Conservation (phyloP, 2,329 filamentous ascomycete species). For the Colletotrichum trifolii region DNA sequence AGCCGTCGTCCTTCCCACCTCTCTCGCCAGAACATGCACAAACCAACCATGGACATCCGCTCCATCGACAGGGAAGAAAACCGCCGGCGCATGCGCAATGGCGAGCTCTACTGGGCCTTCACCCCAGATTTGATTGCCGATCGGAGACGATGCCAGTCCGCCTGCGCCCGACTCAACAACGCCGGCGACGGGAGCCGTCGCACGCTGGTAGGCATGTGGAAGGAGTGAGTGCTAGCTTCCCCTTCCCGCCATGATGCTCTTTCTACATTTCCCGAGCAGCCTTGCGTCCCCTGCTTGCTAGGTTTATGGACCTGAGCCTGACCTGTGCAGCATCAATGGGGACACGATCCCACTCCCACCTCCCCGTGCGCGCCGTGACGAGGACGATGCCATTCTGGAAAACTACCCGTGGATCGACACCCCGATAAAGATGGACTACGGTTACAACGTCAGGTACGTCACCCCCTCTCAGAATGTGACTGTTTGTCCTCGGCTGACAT, state of each 20-base stretch:
- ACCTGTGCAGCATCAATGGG: slow-evolving; percentile 64
- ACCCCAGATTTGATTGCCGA: slow-evolving; percentile 73
- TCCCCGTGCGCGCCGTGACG: slow-evolving; percentile 63
- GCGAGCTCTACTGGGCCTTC: slow-evolving; percentile 81
- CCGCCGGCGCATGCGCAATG: slow-evolving; percentile 67
- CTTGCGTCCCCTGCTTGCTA: slow-evolving; percentile 8
- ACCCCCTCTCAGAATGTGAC: background rate
- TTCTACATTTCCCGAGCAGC: background rate
- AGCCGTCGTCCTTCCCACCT: background rate
- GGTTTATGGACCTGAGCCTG: slow-evolving; percentile 4
- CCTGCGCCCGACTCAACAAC: slow-evolving; percentile 73
- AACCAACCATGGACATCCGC: slow-evolving; percentile 28
- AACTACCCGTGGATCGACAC: slow-evolving; percentile 76
- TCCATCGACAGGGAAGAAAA: slow-evolving; percentile 59
- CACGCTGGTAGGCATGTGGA: slow-evolving; percentile 73
- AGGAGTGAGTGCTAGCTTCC: slow-evolving; percentile 66
- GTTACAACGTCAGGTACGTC: slow-evolving; percentile 73
- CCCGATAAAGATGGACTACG: slow-evolving; percentile 81
- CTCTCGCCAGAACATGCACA: slow-evolving; percentile 19
- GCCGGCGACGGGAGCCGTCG: slow-evolving; percentile 70
- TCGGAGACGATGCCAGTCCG: slow-evolving; percentile 70
- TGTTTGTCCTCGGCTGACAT: background rate
- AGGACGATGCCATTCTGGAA: slow-evolving; percentile 73
- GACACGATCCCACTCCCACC: slow-evolving; percentile 74
- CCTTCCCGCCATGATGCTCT: background rate